A percentile compares a stretch with the other conserved stretches of the same genome.
These are phyloP conservation scores for Pichia sp. DNA, from an alignment of 1,139 yeast genomes.

Conservation along the genomic window DNA sequence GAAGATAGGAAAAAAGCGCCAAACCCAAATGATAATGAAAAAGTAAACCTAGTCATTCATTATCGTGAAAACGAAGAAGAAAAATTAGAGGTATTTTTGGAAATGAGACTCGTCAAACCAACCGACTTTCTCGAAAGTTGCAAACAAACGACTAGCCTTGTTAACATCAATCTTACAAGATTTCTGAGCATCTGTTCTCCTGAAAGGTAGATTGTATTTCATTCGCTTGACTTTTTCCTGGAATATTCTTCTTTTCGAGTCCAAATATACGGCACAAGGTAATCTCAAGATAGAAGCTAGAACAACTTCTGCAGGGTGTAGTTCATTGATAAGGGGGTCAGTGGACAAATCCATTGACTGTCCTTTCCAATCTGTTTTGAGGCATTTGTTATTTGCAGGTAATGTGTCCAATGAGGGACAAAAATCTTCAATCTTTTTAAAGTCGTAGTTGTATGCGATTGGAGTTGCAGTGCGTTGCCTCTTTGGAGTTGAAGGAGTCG, in stretches of 20 bases:
- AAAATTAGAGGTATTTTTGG: slow-evolving; percentile 35
- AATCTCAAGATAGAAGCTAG: slow-evolving; percentile 85
- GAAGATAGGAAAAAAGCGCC: neutral
- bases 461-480: slow-evolving; percentile 31
- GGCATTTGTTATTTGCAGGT: slow-evolving; percentile 63
- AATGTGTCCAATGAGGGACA: slow-evolving; percentile 65
- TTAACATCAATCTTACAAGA: slow-evolving; percentile 97
- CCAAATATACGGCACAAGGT: slow-evolving; percentile 83
- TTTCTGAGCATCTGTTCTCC: slow-evolving; percentile 96
- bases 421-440: slow-evolving; percentile 60
- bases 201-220: slow-evolving; percentile 73
- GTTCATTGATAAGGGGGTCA: slow-evolving; percentile 66
- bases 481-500: slow-evolving; percentile 32
- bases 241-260: slow-evolving; percentile 86
- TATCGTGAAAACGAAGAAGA: too few species aligned
- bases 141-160: slow-evolving; percentile 87
- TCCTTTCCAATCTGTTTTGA: slow-evolving; percentile 96
- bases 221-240: slow-evolving; percentile 80
- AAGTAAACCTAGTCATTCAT: neutral
- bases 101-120: slow-evolving; percentile 85
- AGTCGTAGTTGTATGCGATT: slow-evolving; percentile 51
- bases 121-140: slow-evolving; percentile 91
- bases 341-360: slow-evolving; percentile 88
- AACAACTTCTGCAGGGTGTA: slow-evolving; percentile 89
- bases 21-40: neutral